These are phyloP conservation scores for Lepidium africanum DNA, from an alignment of 345 rosid species.

Conservation along the genomic window DNA sequence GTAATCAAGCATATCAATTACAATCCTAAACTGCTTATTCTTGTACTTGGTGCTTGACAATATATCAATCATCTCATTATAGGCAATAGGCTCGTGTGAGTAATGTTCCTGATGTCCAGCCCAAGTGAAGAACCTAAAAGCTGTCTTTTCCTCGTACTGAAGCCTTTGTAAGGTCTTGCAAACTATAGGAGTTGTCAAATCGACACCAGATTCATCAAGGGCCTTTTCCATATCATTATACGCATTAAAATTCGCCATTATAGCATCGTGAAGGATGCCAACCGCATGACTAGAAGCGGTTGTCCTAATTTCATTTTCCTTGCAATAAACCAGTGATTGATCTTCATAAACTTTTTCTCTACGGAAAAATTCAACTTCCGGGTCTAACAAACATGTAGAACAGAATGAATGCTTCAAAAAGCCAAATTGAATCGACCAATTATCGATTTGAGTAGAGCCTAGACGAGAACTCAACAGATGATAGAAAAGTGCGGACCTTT, in stretches of 20 bases:
- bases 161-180: conserved; percentile 56
- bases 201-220: conserved; percentile 44
- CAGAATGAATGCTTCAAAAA: not conserved
- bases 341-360: not conserved
- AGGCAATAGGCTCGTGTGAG: conserved; percentile 53
- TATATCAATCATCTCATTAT: conserved; percentile 74
- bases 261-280: conserved; percentile 38
- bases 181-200: conserved; percentile 54
- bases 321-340: conserved; percentile 1
- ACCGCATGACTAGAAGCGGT: conserved; percentile 30
- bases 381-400: conserved; percentile 8
- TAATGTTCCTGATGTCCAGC: conserved; percentile 55
- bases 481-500: conserved; percentile 7
- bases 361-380: not conserved
- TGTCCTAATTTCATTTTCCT: conserved; percentile 10
- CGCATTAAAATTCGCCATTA: conserved; percentile 37
- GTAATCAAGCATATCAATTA: conserved; percentile 78
- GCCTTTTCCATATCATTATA: conserved; percentile 51
- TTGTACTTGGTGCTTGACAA: conserved; percentile 78
- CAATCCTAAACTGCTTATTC: conserved; percentile 66
- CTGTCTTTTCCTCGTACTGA: conserved; percentile 67
- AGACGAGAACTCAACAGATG: not conserved
- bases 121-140: conserved; percentile 79
- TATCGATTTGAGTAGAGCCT: not conserved
- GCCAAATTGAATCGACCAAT: not conserved